Evolutionary conservation across 1,139 yeast genomes (phyloP), one percentile per base, ranked within the genome.

Genomic region (Keqinozyma sinolaborantium): DNA sequence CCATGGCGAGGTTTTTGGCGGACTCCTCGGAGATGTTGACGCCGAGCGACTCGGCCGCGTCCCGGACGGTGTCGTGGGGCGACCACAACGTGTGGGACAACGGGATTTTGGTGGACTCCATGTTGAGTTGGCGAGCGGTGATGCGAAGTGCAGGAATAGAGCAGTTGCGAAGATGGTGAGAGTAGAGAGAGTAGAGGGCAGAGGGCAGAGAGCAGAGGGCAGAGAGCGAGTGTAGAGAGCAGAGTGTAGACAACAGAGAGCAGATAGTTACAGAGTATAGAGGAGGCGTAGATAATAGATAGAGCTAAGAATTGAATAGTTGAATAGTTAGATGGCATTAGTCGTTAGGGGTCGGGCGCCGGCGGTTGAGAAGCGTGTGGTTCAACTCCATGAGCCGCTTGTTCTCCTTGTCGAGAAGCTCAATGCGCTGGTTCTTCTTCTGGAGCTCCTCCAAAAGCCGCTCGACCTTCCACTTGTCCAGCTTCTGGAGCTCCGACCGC

Each of bases 1-100:
- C 99, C 98, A 94, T 92, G 4, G 99, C 98, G 39, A 94, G 66
- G 41, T 94, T 87, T 50, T 87, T 86, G 32, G 96, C 85, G 2
- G 94, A 95, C 40, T 94, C 98, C 39, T 92, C 97, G 14, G 88
- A 86, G 28, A 92, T 64, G 39, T 73, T 82, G 25, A 92, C 72
- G 2, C 98, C 98, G 14, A 92, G 67, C 3, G 88, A 77, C 50
- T 92, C 98, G 0, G 97, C 97, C 12, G 87, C 96, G 64, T 94
- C 98, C 50, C 83, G 83, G 14, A 94, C 96, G 0, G 98, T 94
- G 53, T 94, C 98, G 40, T 86, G 81, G 6, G 98, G 97, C 4
- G 97, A 90, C 98, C 98, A 92, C 40, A 92, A 71, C 1, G 97
- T 86, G 56, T 88, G 95, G 3, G 97, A 88, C 41, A 74, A 69